Evolutionary conservation across 2,329 filamentous ascomycete species (phyloP).

Genomic region (Blastomyces silverae): DNA sequence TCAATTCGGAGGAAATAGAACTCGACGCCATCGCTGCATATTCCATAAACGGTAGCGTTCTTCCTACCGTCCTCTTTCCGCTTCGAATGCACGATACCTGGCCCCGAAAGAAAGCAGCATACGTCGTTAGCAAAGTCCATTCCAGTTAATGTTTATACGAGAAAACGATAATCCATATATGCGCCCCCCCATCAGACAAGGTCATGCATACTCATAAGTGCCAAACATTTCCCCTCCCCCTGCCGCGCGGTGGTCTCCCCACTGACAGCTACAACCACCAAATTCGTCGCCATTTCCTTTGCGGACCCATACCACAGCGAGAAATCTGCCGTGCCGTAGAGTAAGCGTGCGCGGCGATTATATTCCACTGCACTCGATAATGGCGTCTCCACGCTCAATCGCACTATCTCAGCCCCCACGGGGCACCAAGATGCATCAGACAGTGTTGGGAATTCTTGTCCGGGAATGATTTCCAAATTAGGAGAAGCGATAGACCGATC

Average conservation of each 20-base stretch:
- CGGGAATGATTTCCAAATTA: background rate
- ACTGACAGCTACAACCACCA: constrained; percentile 4
- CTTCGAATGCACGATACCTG: constrained; percentile 7
- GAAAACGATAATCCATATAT: background rate
- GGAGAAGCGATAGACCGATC: background rate
- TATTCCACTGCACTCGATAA: background rate
- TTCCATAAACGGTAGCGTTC: constrained; percentile 2
- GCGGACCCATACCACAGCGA: constrained; percentile 8
- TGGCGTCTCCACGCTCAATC: constrained; percentile 3
- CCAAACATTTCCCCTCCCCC: constrained; percentile 5
- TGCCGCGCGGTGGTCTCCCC: background rate
- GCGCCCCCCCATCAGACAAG: background rate
- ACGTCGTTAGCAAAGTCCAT: background rate
- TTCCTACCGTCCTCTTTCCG: constrained; percentile 8
- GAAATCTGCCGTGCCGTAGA: constrained; percentile 9
- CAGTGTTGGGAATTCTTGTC: background rate
- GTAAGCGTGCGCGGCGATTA: background rate
- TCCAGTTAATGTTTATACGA: background rate
- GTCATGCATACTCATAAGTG: constrained; percentile 7
- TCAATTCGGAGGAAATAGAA: constrained; percentile 9
- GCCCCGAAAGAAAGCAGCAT: background rate
- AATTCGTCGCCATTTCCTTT: background rate
- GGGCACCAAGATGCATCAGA: background rate
- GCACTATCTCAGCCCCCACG: background rate
- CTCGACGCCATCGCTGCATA: constrained; percentile 10